A percentile compares a stretch with the other conserved stretches of the same genome.
phyloP scores from a whole-genome alignment of 495 filamentous ascomycete genomes.

The Penicillium diatomitis region DNA sequence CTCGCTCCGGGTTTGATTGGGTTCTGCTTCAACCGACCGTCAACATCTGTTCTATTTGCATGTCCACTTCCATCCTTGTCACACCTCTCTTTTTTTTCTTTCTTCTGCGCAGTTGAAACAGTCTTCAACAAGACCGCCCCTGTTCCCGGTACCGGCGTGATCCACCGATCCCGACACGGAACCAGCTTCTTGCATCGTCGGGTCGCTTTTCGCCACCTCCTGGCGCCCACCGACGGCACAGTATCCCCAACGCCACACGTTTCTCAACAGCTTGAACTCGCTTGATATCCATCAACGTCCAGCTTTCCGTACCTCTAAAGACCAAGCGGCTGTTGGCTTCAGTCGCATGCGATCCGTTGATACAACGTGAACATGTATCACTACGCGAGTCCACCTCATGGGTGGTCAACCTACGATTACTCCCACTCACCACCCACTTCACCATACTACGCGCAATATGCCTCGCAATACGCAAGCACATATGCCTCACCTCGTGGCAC shows the following conservation, averaged over 20 bases:
- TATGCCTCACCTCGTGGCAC: conserved; percentile 31
- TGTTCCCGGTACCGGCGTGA: not conserved
- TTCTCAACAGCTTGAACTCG: not conserved
- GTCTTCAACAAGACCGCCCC: not conserved
- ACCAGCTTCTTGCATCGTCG: not conserved
- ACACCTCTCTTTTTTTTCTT: conserved; percentile 3
- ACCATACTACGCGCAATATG: conserved; percentile 41
- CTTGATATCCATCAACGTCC: not conserved
- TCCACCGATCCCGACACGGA: not conserved
- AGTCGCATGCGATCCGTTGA: conserved; percentile 26
- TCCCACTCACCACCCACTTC: conserved; percentile 43
- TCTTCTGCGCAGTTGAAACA: not conserved
- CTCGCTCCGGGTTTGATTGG: conserved; percentile 14
- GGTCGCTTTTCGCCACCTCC: not conserved
- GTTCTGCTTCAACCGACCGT: conserved; percentile 11
- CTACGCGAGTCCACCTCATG: conserved; percentile 38
- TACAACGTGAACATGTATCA: conserved; percentile 43
- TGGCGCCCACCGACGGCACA: not conserved
- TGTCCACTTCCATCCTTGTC: not conserved
- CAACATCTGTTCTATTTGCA: not conserved
- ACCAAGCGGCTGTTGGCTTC: conserved; percentile 1
- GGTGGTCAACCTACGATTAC: conserved; percentile 43
- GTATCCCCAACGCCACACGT: not conserved
- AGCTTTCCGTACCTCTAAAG: not conserved
- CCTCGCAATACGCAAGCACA: conserved; percentile 33